Evolutionary conservation across 2,329 filamentous ascomycete species (phyloP).

Genomic region (Neofusicoccum ribis): DNA sequence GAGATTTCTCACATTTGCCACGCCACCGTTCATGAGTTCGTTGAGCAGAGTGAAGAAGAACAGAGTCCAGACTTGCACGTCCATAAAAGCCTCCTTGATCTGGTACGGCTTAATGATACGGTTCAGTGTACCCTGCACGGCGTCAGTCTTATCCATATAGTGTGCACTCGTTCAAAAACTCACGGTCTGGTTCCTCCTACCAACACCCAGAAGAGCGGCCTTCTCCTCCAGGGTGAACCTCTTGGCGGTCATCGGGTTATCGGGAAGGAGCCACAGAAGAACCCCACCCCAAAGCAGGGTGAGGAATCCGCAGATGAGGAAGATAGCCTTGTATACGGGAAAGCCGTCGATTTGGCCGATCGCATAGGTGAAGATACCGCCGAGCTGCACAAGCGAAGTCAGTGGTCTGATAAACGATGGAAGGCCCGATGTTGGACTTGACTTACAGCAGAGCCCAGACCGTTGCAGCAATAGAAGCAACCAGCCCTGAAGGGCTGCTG

Average conservation of each 20-base stretch:
- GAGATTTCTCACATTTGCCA: slow-evolving; percentile 42
- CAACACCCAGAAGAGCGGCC: slow-evolving; percentile 43
- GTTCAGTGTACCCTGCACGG: slow-evolving; percentile 45
- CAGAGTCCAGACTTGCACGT: slow-evolving; percentile 48
- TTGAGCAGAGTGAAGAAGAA: slow-evolving; percentile 53
- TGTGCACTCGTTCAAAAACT: background rate
- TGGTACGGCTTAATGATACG: slow-evolving; percentile 50
- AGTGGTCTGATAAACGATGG: background rate
- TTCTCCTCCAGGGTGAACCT: slow-evolving; percentile 48
- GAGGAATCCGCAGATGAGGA: slow-evolving; percentile 47
- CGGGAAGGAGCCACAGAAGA: slow-evolving; percentile 44
- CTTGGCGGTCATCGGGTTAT: slow-evolving; percentile 45
- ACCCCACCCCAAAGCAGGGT: slow-evolving; percentile 48
- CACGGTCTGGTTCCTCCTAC: slow-evolving; percentile 37
- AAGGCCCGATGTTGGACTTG: background rate
- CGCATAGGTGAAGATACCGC: slow-evolving; percentile 39
- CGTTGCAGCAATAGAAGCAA: slow-evolving; percentile 29
- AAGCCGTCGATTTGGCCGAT: slow-evolving; percentile 46
- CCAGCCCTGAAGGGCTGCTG: slow-evolving; percentile 27
- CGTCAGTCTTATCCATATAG: background rate
- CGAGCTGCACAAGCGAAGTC: slow-evolving; percentile 21
- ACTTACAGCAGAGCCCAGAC: slow-evolving; percentile 22
- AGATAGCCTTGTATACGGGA: slow-evolving; percentile 48
- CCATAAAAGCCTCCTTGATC: slow-evolving; percentile 49
- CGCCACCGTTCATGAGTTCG: slow-evolving; percentile 55